phyloP scores from a whole-genome alignment of 2,329 filamentous ascomycete genomes.

The Phyllosticta ampelicida region DNA sequence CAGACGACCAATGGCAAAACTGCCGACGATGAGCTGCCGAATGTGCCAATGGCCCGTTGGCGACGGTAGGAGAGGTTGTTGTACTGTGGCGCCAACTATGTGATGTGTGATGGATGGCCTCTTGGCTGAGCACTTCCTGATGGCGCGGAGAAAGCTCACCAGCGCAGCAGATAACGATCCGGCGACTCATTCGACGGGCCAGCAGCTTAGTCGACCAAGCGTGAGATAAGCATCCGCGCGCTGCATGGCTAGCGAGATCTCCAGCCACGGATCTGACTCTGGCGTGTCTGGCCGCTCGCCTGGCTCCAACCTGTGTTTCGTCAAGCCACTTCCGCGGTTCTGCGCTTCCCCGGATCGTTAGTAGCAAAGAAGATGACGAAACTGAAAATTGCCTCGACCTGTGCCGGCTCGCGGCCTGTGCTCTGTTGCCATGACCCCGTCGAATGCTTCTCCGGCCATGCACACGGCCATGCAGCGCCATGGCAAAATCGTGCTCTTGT shows the following conservation, averaged over 20 bases:
- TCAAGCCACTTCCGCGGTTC: not conserved
- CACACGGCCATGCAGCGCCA: not conserved
- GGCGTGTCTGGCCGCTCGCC: not conserved
- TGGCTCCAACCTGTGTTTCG: not conserved
- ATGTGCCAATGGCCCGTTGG: not conserved
- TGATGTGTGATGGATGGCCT: not conserved
- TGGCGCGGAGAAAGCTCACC: not conserved
- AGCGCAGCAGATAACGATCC: not conserved
- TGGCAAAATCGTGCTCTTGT: slow-evolving; percentile 5
- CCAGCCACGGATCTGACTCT: not conserved
- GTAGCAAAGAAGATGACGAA: not conserved
- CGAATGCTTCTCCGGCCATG: slow-evolving; percentile 7
- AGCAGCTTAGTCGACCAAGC: not conserved
- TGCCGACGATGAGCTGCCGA: not conserved
- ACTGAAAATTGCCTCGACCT: not conserved
- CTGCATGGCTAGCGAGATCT: not conserved
- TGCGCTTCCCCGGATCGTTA: not conserved
- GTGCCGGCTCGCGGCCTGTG: not conserved
- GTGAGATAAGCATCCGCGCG: not conserved
- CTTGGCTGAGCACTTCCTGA: not conserved
- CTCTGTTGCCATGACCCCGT: not conserved
- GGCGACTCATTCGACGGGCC: not conserved
- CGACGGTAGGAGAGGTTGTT: not conserved
- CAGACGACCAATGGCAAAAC: not conserved
- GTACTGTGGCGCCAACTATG: not conserved